A percentile compares a stretch with the other conserved stretches of the same genome.
Evolutionary conservation across 805 yeast genomes (phyloP).

Genomic region (Priceomyces medius): DNA sequence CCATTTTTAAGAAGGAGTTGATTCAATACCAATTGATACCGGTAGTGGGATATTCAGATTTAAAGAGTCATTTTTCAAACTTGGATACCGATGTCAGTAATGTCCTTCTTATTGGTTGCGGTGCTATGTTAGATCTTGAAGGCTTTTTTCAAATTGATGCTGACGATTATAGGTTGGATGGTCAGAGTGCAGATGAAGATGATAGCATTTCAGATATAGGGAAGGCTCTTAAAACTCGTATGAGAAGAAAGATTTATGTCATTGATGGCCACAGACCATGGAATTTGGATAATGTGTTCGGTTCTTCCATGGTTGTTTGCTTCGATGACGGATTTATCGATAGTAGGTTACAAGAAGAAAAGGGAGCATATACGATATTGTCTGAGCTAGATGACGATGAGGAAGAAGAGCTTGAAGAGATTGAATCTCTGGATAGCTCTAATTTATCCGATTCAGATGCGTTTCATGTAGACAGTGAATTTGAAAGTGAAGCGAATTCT

Average conservation of each 20-base stretch:
- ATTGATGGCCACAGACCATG: conserved; percentile 95
- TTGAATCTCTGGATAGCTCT: conserved; percentile 17
- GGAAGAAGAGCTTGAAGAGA: conserved; percentile 30
- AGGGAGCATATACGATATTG: conserved; percentile 58
- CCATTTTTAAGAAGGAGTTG: conserved; percentile 72
- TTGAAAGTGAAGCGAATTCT: conserved; percentile 21
- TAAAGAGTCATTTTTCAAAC: conserved; percentile 58
- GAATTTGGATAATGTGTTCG: conserved; percentile 91
- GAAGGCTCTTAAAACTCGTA: conserved; percentile 15
- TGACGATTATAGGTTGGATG: conserved; percentile 43
- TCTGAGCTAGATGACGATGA: conserved; percentile 41
- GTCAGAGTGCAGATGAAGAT: conserved; percentile 14
- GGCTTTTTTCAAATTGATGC: conserved; percentile 64
- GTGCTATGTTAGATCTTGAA: conserved; percentile 86
- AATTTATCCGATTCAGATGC: conserved; percentile 12
- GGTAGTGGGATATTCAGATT: conserved; percentile 84
- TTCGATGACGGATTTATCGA: conserved; percentile 84
- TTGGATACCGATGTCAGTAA: conserved; percentile 75
- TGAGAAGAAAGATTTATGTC: conserved; percentile 67
- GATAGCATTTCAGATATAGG: conserved; percentile 16
- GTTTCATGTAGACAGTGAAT: conserved; percentile 18
- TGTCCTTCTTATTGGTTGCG: conserved; percentile 85
- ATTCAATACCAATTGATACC: conserved; percentile 89
- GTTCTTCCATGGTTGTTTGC: conserved; percentile 72
- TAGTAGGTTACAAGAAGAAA: conserved; percentile 54